Conservation (phyloP, 768 basidiomycete genomes). For the Hygrocybe coccinea region DNA sequence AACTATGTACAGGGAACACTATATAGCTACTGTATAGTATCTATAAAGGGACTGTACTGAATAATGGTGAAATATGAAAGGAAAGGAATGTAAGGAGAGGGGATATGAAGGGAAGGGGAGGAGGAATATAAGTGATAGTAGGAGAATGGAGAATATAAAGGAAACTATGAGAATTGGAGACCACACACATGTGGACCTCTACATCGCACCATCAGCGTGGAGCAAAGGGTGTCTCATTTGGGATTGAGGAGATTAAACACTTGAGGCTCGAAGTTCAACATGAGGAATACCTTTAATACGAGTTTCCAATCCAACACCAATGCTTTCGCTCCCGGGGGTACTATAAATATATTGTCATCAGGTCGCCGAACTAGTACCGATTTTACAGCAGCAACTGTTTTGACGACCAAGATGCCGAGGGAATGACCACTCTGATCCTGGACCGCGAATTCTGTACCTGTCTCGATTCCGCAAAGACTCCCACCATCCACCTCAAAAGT, state of each 20-base stretch:
- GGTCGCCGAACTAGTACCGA: neutral
- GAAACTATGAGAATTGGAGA: no score
- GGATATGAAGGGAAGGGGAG: no score
- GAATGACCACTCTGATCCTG: neutral
- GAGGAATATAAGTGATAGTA: no score
- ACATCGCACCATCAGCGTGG: neutral
- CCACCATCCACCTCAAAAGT: neutral
- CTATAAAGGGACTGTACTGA: no score
- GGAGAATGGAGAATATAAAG: no score
- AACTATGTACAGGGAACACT: no score
- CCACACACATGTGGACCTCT: no score
- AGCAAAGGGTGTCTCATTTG: no score
- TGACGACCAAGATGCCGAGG: neutral
- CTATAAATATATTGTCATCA: neutral
- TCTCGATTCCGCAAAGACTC: conserved; percentile 1
- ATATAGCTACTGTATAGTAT: no score
- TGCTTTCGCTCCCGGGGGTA: neutral
- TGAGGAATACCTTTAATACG: neutral
- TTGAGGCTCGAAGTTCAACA: neutral
- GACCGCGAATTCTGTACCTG: conserved; percentile 3
- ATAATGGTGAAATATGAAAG: no score
- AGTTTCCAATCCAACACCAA: no score
- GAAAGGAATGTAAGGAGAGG: no score
- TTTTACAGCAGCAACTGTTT: neutral
- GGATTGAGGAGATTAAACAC: neutral